Conservation (phyloP, 2,329 filamentous ascomycete species). For the Aspergillus sp. region DNA sequence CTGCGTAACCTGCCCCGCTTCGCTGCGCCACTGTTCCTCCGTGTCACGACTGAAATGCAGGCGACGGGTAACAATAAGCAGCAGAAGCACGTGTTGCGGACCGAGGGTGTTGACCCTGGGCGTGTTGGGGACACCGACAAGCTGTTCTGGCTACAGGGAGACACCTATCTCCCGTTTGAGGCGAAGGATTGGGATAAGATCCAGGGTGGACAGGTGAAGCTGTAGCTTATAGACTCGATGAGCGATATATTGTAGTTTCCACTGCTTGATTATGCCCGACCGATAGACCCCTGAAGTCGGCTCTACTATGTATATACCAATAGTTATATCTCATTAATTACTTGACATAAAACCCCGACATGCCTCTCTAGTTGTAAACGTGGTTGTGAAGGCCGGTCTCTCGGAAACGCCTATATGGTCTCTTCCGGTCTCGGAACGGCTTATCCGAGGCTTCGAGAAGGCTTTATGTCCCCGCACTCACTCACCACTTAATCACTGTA, state of each 20-base stretch:
- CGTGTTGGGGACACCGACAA: conserved; percentile 39
- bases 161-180: conserved; percentile 67
- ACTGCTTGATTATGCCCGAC: not conserved
- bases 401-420: conserved; percentile 6
- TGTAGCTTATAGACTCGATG: conserved; percentile 48
- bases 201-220: conserved; percentile 66
- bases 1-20: conserved; percentile 64
- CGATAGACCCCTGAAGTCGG: not conserved
- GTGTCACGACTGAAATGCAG: conserved; percentile 63
- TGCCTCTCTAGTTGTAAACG: no score
- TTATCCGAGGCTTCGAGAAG: conserved; percentile 4
- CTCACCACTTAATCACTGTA: not conserved
- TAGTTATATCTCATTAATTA: not conserved
- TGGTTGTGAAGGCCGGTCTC: not conserved
- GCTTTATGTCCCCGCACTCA: not conserved
- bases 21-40: conserved; percentile 75
- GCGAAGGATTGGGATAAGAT: conserved; percentile 68
- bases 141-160: conserved; percentile 67
- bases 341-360: no score
- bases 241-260: no score
- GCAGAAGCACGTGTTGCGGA: conserved; percentile 72
- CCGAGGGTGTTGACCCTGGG: conserved; percentile 69
- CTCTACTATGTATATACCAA: not conserved
- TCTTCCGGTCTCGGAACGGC: conserved; percentile 9
- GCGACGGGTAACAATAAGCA: conserved; percentile 87